These are phyloP conservation scores for Ustilago xerochloae DNA, from an alignment of 1,284 basidiomycete genomes.

Conservation along the genomic window DNA sequence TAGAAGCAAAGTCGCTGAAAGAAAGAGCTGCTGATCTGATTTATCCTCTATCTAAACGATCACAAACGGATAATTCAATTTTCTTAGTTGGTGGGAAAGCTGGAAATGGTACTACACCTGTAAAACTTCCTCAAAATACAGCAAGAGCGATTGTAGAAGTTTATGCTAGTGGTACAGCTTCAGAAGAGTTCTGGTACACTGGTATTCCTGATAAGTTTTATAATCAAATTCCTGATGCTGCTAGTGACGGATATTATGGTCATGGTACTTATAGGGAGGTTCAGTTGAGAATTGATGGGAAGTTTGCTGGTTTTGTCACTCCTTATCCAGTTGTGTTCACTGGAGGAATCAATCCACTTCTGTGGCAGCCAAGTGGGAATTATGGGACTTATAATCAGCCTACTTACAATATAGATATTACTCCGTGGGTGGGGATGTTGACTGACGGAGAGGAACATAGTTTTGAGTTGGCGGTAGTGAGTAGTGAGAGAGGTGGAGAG, in stretches of 20 bases:
- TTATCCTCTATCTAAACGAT: slow-evolving; percentile 45
- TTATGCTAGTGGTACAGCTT: slow-evolving; percentile 47
- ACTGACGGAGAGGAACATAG: slow-evolving; percentile 77
- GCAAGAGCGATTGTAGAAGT: slow-evolving; percentile 50
- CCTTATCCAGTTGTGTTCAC: slow-evolving; percentile 84
- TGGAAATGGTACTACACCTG: slow-evolving; percentile 24
- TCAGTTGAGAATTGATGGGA: slow-evolving; percentile 79
- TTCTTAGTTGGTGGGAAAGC: slow-evolving; percentile 33
- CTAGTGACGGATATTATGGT: slow-evolving; percentile 70
- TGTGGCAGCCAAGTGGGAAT: slow-evolving; percentile 82
- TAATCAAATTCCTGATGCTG: slow-evolving; percentile 72
- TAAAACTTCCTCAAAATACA: slow-evolving; percentile 40
- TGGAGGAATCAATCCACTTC: slow-evolving; percentile 78
- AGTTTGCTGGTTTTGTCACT: slow-evolving; percentile 79
- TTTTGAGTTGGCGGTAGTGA: slow-evolving; percentile 78
- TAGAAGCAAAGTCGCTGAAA: slow-evolving; percentile 10
- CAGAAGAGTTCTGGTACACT: slow-evolving; percentile 73
- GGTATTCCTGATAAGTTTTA: slow-evolving; percentile 77
- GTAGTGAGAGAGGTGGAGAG: slow-evolving; percentile 75
- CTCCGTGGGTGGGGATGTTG: slow-evolving; percentile 79
- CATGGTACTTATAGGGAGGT: slow-evolving; percentile 79
- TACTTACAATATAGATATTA: slow-evolving; percentile 81
- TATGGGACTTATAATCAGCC: slow-evolving; percentile 82
- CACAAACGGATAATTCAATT: slow-evolving; percentile 22
- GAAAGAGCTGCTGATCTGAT: slow-evolving; percentile 26